Evolutionary conservation across 257 asterid species (phyloP).

Genomic region (Solanum chaucha): DNA sequence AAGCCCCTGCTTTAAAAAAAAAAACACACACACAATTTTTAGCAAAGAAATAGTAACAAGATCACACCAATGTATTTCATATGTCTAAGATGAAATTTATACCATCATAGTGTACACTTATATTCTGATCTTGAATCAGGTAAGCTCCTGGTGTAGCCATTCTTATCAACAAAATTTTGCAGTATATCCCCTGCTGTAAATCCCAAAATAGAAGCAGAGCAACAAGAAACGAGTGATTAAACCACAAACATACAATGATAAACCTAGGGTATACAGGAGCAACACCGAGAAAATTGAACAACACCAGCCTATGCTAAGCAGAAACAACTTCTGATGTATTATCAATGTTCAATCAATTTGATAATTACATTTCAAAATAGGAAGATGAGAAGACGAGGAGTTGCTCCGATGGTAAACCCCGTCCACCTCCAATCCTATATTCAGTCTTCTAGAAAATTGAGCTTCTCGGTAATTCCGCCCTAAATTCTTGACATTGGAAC

Average conservation of each 20-base stretch:
- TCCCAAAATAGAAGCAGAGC: neutral
- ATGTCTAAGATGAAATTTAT: neutral
- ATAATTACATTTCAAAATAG: neutral
- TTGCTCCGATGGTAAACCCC: neutral
- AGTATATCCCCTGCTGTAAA: neutral
- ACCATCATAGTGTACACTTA: constrained; percentile 50
- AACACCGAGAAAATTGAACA: neutral
- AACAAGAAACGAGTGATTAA: neutral
- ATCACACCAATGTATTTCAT: neutral
- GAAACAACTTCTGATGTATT: neutral
- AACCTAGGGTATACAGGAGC: too few relatives aligned
- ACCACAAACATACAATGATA: too few relatives aligned
- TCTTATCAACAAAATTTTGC: neutral
- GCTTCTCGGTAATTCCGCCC: neutral
- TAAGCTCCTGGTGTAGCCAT: neutral
- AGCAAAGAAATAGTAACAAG: neutral
- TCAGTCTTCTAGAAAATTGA: neutral
- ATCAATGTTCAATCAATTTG: neutral
- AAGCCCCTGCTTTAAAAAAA: constrained; percentile 10
- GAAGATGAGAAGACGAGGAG: neutral
- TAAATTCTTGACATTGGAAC: neutral
- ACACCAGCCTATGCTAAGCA: neutral
- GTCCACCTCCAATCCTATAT: neutral
- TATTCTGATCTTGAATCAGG: constrained; percentile 57
- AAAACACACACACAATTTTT: too few relatives aligned